Evolutionary conservation across 345 rosid genomes (phyloP).

Genomic region (Dimocarpus longan): DNA sequence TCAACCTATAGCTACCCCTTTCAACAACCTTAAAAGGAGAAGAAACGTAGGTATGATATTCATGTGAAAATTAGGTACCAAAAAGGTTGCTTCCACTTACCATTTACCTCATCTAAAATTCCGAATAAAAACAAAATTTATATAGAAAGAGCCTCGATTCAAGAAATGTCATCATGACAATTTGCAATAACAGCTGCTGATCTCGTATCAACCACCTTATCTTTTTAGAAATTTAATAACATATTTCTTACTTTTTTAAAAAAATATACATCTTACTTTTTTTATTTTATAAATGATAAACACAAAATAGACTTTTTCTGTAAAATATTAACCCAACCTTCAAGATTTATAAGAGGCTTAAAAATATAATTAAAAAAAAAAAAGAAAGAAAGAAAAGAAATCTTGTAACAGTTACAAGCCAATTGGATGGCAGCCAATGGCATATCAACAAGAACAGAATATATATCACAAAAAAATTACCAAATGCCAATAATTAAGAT

Average conservation of each 20-base stretch:
- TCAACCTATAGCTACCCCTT: too few relatives aligned
- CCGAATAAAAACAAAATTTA: neutral
- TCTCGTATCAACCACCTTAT: neutral
- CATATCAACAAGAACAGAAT: neutral
- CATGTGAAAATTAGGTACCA: slow-evolving; percentile 1
- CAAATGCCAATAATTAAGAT: neutral
- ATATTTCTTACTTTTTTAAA: neutral
- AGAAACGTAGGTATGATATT: neutral
- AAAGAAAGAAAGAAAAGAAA: neutral
- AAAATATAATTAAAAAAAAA: too few relatives aligned
- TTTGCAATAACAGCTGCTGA: neutral
- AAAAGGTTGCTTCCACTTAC: neutral
- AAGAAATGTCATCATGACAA: too few relatives aligned
- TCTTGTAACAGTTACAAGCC: neutral
- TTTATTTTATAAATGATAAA: too few relatives aligned
- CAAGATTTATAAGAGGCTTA: too few relatives aligned
- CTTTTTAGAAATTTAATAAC: too few relatives aligned
- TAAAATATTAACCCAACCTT: neutral
- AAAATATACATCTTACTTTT: too few relatives aligned
- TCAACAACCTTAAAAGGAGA: neutral
- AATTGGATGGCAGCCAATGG: slow-evolving; percentile 14
- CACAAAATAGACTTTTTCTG: neutral
- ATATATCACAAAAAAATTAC: neutral
- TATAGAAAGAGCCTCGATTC: too few relatives aligned
- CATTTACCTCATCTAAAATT: neutral